phyloP scores from a whole-genome alignment of 2,329 filamentous ascomycete genomes.

The Botryotinia convoluta region DNA sequence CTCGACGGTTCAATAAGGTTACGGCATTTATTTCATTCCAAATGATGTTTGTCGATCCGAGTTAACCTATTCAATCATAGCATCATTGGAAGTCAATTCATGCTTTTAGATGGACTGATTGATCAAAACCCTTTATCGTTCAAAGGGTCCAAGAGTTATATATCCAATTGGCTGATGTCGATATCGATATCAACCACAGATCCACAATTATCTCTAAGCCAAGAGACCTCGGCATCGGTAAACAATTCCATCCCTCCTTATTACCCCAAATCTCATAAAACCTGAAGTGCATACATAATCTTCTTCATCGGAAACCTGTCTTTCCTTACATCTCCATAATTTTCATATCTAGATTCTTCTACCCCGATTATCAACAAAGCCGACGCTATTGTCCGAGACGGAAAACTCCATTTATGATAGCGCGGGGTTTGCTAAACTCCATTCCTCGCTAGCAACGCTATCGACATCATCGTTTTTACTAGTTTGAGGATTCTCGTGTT shows the following conservation, averaged over 20 bases:
- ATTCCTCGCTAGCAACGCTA: neutral
- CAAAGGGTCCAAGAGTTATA: neutral
- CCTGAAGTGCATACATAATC: neutral
- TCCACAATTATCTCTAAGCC: neutral
- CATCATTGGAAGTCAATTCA: neutral
- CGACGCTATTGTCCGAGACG: neutral
- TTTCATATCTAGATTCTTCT: neutral
- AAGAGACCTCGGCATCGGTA: constrained; percentile 3
- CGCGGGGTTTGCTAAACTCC: neutral
- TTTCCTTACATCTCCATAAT: neutral
- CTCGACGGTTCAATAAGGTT: neutral
- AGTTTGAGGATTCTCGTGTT: neutral
- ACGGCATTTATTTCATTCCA: neutral
- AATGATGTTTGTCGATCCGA: neutral
- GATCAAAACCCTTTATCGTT: neutral
- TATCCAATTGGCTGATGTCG: neutral
- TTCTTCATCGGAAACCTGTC: neutral
- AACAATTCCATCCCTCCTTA: neutral
- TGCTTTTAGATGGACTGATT: neutral
- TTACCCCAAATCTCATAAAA: neutral
- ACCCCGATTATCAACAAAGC: neutral
- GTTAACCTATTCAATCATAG: neutral
- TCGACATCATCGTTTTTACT: constrained; percentile 1
- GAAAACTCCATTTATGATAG: neutral
- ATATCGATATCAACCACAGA: neutral